Base-by-base conservation (phyloP, 306 rosid genomes). In the Castanea mollissima region DNA sequence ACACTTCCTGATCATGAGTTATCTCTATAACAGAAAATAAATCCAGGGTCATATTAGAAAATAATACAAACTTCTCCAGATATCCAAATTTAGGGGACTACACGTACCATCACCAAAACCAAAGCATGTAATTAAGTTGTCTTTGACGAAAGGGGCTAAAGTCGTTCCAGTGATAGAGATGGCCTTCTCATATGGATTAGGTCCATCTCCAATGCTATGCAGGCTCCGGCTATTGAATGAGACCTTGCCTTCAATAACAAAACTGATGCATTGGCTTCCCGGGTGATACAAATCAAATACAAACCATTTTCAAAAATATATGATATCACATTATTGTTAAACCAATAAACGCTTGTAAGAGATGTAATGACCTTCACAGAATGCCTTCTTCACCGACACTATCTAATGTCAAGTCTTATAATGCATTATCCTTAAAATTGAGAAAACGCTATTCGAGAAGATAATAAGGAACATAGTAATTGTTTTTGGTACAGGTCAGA, bases 101-200 rank as follows among this genome's bases (percentile, higher is more conserved):
- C 29, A 31, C 71, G 69, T 86, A 92, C 97, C 90, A 83, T 92
- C 95, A 74, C 98, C 98, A 82, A 94, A 94, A 75, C 97, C 98
- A 79, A 87, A 94, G 56, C 97, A 94, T 82, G 98, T 92, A 81
- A 94, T 94, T 77, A 94, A 86, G 85, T 90, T 90, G 80, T 94
- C 98, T 51, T 92, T 97, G 68, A 92, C 95, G 77, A 94, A 92
- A 44, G 99, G 95, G 73, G 98, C 91, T 82, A 94, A 77, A 62
- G 98, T 94, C 82, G 84, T 94, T 75, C 98, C 97, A 31, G 91
- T 74, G 44, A 94, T 86, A 1, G 94, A 74, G 23, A 94, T 84
- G 13, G 98, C 97, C 69, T 87, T 91, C 85, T 92, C 97, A 69
- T 94, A 94, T 1, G 98, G 98, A 82, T 94, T 94, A 4, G 98